Conservation (phyloP, 1,139 yeast genomes). For the Yamadazyma dendronema region DNA sequence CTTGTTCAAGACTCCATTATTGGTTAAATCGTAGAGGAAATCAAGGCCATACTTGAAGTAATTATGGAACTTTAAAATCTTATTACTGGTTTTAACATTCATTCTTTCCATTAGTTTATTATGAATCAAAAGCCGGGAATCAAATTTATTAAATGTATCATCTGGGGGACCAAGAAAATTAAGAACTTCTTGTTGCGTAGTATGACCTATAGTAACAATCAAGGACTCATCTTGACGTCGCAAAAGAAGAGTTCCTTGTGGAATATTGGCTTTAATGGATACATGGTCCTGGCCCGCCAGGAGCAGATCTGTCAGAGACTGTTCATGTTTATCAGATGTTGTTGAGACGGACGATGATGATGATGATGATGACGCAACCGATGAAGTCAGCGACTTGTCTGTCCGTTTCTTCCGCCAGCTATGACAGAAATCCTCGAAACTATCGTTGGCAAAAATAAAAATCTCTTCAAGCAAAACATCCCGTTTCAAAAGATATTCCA, state of each 20-base stretch:
- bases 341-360: too few species aligned
- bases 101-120: conserved; percentile 19
- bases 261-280: conserved; percentile 10
- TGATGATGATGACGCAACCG: too few species aligned
- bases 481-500: conserved; percentile 30
- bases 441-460: conserved; percentile 33
- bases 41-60: conserved; percentile 56
- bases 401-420: too few species aligned
- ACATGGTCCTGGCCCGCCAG: too few species aligned
- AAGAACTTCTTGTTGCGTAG: conserved; percentile 51
- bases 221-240: conserved; percentile 7
- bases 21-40: conserved; percentile 44
- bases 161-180: conserved; percentile 56
- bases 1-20: conserved; percentile 25
- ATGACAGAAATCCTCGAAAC: conserved; percentile 27
- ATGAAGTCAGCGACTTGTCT: too few species aligned
- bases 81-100: conserved; percentile 6
- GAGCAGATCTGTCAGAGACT: too few species aligned
- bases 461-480: conserved; percentile 39
- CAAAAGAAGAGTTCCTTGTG: conserved; percentile 14
- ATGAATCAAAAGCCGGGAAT: conserved; percentile 44
- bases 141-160: conserved; percentile 49
- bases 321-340: too few species aligned
- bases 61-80: conserved; percentile 47
- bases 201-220: conserved; percentile 31